Evolutionary conservation across 176 grass and related monocot genomes (phyloP), one percentile per base, ranked within the genome.

Genomic region (Echinochloa phyllopogon): DNA sequence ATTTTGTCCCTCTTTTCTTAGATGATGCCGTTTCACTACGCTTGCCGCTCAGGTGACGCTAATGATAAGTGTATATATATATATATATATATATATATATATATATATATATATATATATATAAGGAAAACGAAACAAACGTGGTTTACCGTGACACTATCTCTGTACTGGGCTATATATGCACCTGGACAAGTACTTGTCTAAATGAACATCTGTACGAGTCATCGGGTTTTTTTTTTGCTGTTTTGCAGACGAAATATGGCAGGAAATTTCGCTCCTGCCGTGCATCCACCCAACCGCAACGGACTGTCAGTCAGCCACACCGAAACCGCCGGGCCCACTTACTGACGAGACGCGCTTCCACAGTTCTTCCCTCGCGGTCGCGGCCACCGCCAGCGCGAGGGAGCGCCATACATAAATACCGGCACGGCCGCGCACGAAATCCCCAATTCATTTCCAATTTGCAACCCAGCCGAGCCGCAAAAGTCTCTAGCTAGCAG

Each of bases 401-500:
- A 13, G 49, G 14, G 14, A n/a, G n/a, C n/a, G 18, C 18, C 2
- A 11, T 37, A 21, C 41, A 76, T 82, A 87, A 82, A 77, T 82
- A 82, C 23, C 43, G 42, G n/a, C 43, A 39, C 58, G 48, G 2
- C 11, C 4, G 37, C 15, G 38, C 39, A 6, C 10, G 25, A 27
- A 33, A 0, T 25, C 69, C n/a, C 60, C 38, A 5, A 58, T 49
- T 57, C 70, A 11, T 43, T n/a, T n/a, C n/a, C 39, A 49, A 49
- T 33, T 33, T 39, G 56, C 21, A 33, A 1, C 4, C 56, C 65
- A 41, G 3, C 65, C 15, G 21, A 61, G 55, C 65, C 84, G 25
- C 59, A 49, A 37, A 23, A 50, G 8, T 67, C 20, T 40, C 64
- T 7, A 21, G n/a, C n/a, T n/a, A n/a, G n/a, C n/a, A n/a, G n/a